These are phyloP conservation scores for Suillus plorans DNA, from an alignment of 768 basidiomycete species.

Conservation along the genomic window DNA sequence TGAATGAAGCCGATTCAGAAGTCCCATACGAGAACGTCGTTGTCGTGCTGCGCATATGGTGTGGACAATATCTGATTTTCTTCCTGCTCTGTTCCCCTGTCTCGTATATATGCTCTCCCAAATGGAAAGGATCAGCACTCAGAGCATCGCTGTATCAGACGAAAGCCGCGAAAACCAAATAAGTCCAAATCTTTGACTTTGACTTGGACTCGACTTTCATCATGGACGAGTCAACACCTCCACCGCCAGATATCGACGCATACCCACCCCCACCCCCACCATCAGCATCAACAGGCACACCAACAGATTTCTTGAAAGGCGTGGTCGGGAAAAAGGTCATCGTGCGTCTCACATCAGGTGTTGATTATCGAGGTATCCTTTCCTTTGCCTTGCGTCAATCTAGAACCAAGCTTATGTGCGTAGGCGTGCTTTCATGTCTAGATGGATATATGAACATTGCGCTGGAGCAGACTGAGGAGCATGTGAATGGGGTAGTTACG, in stretches of 20 bases:
- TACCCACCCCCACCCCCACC: conserved; percentile 21
- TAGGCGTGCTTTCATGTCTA: conserved; percentile 90
- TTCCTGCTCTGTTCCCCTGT: too few relatives aligned
- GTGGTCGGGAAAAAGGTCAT: conserved; percentile 96
- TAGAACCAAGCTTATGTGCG: not conserved
- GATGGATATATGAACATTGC: conserved; percentile 99
- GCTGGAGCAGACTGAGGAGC: conserved; percentile 95
- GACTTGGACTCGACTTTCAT: not conserved
- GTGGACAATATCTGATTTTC: too few relatives aligned
- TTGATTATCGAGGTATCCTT: conserved; percentile 82
- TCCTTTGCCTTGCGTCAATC: conserved; percentile 1
- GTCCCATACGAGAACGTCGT: too few relatives aligned
- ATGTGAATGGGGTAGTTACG: conserved; percentile 83
- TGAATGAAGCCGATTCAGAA: too few relatives aligned
- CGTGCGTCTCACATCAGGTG: conserved; percentile 86
- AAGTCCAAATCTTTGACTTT: conserved; percentile 16
- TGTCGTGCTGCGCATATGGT: too few relatives aligned
- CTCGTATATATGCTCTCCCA: too few relatives aligned
- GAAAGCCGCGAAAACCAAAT: conserved; percentile 9
- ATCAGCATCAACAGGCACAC: conserved; percentile 63
- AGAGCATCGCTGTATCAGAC: too few relatives aligned
- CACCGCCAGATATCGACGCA: too few relatives aligned
- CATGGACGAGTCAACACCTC: too few relatives aligned
- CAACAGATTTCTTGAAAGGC: conserved; percentile 90
- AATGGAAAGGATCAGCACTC: too few relatives aligned